A percentile compares a stretch with the other conserved stretches of the same genome.
Evolutionary conservation across 2,329 filamentous ascomycete genomes (phyloP).

Genomic region (Bipolaris zeicola): DNA sequence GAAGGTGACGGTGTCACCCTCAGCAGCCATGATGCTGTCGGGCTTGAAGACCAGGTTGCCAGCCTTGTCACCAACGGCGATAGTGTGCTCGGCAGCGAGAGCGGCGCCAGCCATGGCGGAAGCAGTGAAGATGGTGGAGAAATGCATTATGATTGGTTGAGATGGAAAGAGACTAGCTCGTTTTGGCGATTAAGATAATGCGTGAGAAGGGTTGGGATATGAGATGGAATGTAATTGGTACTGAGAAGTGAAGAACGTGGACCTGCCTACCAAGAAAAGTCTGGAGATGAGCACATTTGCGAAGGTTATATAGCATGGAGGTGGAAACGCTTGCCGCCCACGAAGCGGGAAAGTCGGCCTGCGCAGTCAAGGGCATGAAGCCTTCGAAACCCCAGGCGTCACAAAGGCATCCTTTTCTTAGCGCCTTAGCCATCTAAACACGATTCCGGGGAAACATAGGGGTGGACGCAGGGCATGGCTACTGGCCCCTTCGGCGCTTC

Average conservation of each 20-base stretch:
- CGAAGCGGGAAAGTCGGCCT: slow-evolving; percentile 30
- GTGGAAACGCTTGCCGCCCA: slow-evolving; percentile 34
- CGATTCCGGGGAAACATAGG: slow-evolving; percentile 20
- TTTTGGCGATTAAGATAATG: slow-evolving; percentile 25
- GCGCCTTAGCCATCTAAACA: slow-evolving; percentile 22
- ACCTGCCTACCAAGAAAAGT: slow-evolving; percentile 44
- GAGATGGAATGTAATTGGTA: slow-evolving; percentile 35
- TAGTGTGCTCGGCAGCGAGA: slow-evolving; percentile 40
- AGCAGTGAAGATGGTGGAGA: slow-evolving; percentile 44
- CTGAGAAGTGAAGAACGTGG: slow-evolving; percentile 41
- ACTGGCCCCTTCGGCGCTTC: slow-evolving; percentile 40
- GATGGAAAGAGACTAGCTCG: slow-evolving; percentile 42
- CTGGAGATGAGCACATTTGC: slow-evolving; percentile 40
- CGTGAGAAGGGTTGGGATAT: slow-evolving; percentile 24
- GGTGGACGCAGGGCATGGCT: slow-evolving; percentile 11
- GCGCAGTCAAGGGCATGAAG: slow-evolving; percentile 39
- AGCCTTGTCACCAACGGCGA: slow-evolving; percentile 40
- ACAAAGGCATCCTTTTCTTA: slow-evolving; percentile 36
- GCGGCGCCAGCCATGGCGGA: slow-evolving; percentile 39
- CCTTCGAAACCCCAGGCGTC: slow-evolving; percentile 43
- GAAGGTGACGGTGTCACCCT: slow-evolving; percentile 48
- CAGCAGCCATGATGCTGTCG: slow-evolving; percentile 39
- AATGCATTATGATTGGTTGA: slow-evolving; percentile 47
- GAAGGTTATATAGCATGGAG: slow-evolving; percentile 42
- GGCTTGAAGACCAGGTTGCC: slow-evolving; percentile 43